A percentile compares a stretch with the other conserved stretches of the same genome.
phyloP scores from a whole-genome alignment of 2,329 filamentous ascomycete species.

The Penicillium brevicompactum region DNA sequence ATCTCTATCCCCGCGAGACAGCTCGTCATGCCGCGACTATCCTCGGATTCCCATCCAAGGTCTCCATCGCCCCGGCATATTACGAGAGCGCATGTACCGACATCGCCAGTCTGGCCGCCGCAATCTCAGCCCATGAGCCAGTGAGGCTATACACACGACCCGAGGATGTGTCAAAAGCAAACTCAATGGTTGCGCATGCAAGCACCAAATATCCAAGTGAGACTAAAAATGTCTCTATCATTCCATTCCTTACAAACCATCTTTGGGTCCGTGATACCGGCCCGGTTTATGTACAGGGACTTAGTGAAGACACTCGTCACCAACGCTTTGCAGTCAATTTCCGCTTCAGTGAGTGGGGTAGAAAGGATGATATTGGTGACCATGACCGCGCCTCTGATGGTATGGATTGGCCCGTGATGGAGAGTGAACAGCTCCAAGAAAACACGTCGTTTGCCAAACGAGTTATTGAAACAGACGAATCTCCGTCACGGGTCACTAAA shows the following conservation, averaged over 20 bases:
- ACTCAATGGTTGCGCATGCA: constrained; percentile 8
- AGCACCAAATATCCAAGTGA: constrained; percentile 4
- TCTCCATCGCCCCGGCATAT: constrained; percentile 16
- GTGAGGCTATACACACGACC: constrained; percentile 27
- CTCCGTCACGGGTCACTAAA: constrained; percentile 11
- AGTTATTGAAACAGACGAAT: constrained; percentile 10
- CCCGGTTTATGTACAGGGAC: constrained; percentile 18
- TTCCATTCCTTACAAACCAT: constrained; percentile 21
- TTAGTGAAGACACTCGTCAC: constrained; percentile 4
- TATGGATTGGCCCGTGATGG: constrained; percentile 17
- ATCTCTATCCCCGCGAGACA: constrained; percentile 17
- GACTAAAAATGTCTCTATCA: constrained; percentile 13
- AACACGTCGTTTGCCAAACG: constrained; percentile 16
- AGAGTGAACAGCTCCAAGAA: constrained; percentile 9
- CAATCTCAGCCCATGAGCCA: constrained; percentile 30
- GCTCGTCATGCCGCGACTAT: constrained; percentile 23
- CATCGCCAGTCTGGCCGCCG: constrained; percentile 22
- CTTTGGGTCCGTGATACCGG: constrained; percentile 24
- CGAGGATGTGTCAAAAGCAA: constrained; percentile 21
- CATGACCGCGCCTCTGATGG: constrained; percentile 14
- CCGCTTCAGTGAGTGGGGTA: constrained; percentile 24
- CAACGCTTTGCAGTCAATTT: constrained; percentile 19
- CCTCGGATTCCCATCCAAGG: constrained; percentile 27
- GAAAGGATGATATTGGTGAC: constrained; percentile 13
- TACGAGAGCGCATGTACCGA: constrained; percentile 25